These are phyloP conservation scores for Pseudogymnoascus sp. DNA, from an alignment of 2,329 filamentous ascomycete species.

Conservation along the genomic window DNA sequence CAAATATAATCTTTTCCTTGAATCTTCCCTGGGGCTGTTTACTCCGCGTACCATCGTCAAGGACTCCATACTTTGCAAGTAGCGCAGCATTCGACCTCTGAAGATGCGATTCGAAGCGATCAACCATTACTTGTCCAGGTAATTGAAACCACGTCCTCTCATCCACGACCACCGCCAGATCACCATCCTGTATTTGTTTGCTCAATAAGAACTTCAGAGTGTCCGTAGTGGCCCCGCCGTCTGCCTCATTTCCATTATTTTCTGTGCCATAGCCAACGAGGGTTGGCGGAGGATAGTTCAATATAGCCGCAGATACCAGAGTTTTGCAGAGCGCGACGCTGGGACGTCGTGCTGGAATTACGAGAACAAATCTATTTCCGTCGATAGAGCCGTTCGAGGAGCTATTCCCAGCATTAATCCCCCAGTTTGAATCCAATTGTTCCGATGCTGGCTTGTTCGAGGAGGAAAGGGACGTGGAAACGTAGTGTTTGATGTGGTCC, in stretches of 20 bases:
- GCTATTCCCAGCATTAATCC: neutral
- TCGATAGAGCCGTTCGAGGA: neutral
- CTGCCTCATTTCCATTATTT: constrained; percentile 1
- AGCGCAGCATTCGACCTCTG: constrained; percentile 39
- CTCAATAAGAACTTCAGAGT: constrained; percentile 36
- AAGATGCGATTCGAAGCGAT: constrained; percentile 42
- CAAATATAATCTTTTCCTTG: constrained; percentile 46
- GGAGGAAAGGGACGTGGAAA: neutral
- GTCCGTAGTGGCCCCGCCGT: constrained; percentile 11
- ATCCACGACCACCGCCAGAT: constrained; percentile 47
- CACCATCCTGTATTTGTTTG: constrained; percentile 40
- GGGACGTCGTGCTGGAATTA: constrained; percentile 41
- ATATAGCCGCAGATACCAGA: constrained; percentile 46
- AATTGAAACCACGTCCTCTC: constrained; percentile 43
- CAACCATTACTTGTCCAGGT: constrained; percentile 46
- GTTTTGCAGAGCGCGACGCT: constrained; percentile 44
- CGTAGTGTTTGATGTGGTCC: neutral
- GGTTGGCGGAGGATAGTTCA: constrained; percentile 50
- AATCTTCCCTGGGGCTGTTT: constrained; percentile 26
- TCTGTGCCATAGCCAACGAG: constrained; percentile 37
- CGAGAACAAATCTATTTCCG: constrained; percentile 41
- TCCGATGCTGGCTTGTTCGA: neutral
- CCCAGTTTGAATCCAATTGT: neutral
- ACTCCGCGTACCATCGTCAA: constrained; percentile 22
- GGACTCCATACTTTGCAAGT: constrained; percentile 16